A percentile compares a stretch with the other conserved stretches of the same genome.
Evolutionary conservation across 768 basidiomycete genomes (phyloP).

Genomic region (Lactifluus subvellereus): DNA sequence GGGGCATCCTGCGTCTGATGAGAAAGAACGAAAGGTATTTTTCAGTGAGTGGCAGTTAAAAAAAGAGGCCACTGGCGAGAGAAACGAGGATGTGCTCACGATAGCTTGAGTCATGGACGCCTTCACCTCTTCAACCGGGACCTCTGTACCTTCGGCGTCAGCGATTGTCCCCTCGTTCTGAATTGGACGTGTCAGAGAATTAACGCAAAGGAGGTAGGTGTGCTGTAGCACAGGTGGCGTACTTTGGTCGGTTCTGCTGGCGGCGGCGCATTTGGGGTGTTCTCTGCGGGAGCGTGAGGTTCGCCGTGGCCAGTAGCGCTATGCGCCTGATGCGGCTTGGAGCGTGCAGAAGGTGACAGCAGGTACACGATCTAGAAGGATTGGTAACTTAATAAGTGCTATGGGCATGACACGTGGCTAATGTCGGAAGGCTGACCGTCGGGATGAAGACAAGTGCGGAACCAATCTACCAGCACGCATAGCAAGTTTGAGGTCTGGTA

Average conservation of each 20-base stretch:
- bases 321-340: constrained; percentile 35
- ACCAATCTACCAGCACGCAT: constrained; percentile 9
- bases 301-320: constrained; percentile 51
- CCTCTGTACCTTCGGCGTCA: constrained; percentile 29
- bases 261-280: constrained; percentile 39
- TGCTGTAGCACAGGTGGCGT: neutral
- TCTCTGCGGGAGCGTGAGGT: constrained; percentile 45
- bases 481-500: neutral
- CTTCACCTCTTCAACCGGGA: constrained; percentile 27
- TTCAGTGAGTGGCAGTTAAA: neutral
- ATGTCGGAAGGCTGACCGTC: constrained; percentile 13
- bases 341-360: constrained; percentile 21
- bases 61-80: too few relatives aligned
- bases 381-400: constrained; percentile 17
- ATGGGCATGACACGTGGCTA: constrained; percentile 30
- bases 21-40: neutral
- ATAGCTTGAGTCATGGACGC: constrained; percentile 27
- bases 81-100: constrained; percentile 9
- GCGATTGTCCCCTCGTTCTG: constrained; percentile 21
- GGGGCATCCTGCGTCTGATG: constrained; percentile 26
- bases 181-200: neutral
- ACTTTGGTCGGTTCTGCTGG: constrained; percentile 7
- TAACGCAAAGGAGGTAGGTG: neutral
- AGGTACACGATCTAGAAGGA: constrained; percentile 17
- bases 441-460: constrained; percentile 23